phyloP scores from a whole-genome alignment of 345 rosid species.

The Eucalyptus cloeziana region DNA sequence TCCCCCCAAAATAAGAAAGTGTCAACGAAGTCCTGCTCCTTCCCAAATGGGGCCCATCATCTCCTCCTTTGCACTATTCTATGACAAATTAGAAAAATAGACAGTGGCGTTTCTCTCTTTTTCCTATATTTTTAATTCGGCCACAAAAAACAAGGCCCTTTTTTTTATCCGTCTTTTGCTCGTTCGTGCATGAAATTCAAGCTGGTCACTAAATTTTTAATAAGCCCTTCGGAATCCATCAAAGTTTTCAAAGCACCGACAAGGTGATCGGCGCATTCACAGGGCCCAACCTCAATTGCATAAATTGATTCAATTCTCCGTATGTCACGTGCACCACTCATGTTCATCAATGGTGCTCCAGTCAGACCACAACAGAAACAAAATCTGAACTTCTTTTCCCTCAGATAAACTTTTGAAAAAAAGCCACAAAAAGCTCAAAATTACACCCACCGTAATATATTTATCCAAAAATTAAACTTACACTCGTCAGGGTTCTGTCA shows the following conservation, averaged over 20 bases:
- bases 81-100: background rate
- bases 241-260: background rate
- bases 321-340: background rate
- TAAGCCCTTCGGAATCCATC: background rate
- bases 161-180: background rate
- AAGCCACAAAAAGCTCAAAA: background rate
- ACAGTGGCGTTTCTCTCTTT: background rate
- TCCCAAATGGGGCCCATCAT: background rate
- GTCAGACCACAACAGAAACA: background rate
- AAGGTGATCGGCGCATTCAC: background rate
- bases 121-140: background rate
- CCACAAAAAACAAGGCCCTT: background rate
- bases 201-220: background rate
- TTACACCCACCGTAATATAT: too few species aligned
- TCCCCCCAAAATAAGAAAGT: background rate
- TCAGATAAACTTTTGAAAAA: background rate
- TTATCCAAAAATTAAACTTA: background rate
- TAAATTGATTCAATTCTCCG: background rate
- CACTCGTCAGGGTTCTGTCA: background rate
- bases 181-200: background rate
- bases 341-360: background rate
- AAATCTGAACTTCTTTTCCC: background rate
- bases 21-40: background rate
- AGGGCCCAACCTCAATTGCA: background rate
- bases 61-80: background rate